Evolutionary conservation across 2,329 filamentous ascomycete genomes (phyloP), one percentile per base, ranked within the genome.

Genomic region (Fusarium pininemorale): DNA sequence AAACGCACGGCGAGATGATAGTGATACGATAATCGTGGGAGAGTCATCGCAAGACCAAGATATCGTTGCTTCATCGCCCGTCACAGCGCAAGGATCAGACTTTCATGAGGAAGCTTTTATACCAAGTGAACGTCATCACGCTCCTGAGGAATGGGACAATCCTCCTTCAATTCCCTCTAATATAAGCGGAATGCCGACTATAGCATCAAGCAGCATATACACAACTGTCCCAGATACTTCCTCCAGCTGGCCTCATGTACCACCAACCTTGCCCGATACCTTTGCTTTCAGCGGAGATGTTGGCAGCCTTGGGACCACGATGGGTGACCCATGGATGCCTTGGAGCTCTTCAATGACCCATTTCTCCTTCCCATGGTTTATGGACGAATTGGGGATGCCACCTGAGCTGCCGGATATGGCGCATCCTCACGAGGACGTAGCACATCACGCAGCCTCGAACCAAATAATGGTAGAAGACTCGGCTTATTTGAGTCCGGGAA

Each of bases 401-500:
- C 16, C 44, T 4, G 22, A 20, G 2, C 4, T 32, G 3, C 9
- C 55, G 0, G 37, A 61, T 15, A 35, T 24, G 14, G 3, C 16
- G 7, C 22, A 42, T 5, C 10, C 10, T 12, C 20, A 16, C 5
- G 16, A 39, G 2, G 4, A 22, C 1, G 18, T 8, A 22, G 13
- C 3, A 5, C 30, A 57, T 11, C 7, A 10, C 9, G 10, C 14
- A 13, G 2, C n/a, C 2, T 30, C 12, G 7, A 4, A 13, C 11
- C 30, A 30, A 13, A 13, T 4, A 3, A 6, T 7, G 2, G 2
- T 3, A 26, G 5, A 7, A 14, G 7, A 0, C 5, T 3, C 12
- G 4, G 8, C 18, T 0, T 38, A 53, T 16, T 1, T 53, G 1
- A 16, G 0, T 0, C 38, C 57, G 0, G 8, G 5, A 7, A 4